phyloP scores from a whole-genome alignment of 2,329 filamentous ascomycete genomes.

The Grosmannia penicillata region DNA sequence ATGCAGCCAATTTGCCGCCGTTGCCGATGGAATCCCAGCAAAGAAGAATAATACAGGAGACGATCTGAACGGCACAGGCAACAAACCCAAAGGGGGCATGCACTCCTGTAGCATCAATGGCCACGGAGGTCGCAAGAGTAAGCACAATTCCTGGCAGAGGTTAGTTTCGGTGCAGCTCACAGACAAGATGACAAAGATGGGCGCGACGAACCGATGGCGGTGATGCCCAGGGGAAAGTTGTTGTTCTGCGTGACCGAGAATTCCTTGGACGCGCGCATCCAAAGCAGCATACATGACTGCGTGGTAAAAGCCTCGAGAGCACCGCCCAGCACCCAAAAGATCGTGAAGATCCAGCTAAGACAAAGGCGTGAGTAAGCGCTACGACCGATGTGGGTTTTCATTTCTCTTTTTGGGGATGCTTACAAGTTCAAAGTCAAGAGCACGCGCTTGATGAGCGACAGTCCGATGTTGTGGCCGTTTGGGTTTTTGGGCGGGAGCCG shows the following conservation, averaged over 20 bases:
- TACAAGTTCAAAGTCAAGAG: neutral
- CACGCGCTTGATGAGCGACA: neutral
- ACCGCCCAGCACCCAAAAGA: slow-evolving; percentile 54
- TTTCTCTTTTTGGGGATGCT: too few species aligned
- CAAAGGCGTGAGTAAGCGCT: neutral
- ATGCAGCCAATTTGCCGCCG: slow-evolving; percentile 1
- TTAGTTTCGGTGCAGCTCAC: neutral
- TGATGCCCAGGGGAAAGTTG: slow-evolving; percentile 39
- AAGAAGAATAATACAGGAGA: neutral
- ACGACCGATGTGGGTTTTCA: too few species aligned
- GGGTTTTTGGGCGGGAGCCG: slow-evolving; percentile 20
- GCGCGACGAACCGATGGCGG: slow-evolving; percentile 28
- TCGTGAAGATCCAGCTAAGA: slow-evolving; percentile 39
- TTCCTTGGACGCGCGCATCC: slow-evolving; percentile 27
- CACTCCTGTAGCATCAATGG: neutral
- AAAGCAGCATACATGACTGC: slow-evolving; percentile 40
- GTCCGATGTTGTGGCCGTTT: slow-evolving; percentile 1
- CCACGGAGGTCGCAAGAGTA: neutral
- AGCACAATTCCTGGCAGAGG: neutral
- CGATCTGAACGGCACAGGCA: neutral
- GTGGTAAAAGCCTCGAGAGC: slow-evolving; percentile 57
- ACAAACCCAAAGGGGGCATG: neutral
- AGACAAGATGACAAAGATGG: neutral
- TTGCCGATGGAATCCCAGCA: slow-evolving; percentile 1
- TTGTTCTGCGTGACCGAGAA: slow-evolving; percentile 35